phyloP scores from a whole-genome alignment of 202 grass and related monocot genomes.

The Brachypodium distachyon region DNA sequence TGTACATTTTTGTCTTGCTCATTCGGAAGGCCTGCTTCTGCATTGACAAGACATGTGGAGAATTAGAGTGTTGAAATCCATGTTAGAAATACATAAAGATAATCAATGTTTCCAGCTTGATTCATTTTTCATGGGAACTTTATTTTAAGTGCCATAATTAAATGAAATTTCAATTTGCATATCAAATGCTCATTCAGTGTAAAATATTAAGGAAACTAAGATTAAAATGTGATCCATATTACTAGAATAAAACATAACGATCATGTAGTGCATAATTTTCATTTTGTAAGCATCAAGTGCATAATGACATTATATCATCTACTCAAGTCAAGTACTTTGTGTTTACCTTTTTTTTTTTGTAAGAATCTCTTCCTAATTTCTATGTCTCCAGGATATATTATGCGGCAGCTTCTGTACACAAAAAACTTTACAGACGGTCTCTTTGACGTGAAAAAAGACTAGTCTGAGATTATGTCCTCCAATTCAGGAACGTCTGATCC shows the following conservation, averaged over 20 bases:
- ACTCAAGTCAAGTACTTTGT: neutral
- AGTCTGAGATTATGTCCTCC: conserved; percentile 62
- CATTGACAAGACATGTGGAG: conserved; percentile 1
- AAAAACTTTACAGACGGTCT: neutral
- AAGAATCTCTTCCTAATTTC: conserved; percentile 19
- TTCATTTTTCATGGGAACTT: neutral
- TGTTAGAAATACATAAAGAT: neutral
- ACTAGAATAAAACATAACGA: neutral
- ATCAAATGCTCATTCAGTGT: neutral
- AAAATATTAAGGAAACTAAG: neutral
- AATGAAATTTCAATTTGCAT: neutral
- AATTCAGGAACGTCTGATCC: conserved; percentile 42
- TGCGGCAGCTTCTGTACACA: conserved; percentile 12
- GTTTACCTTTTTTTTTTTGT: conserved; percentile 33
- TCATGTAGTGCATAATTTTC: neutral
- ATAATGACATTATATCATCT: neutral
- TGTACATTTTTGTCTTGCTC: conserved; percentile 54
- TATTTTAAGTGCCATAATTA: neutral
- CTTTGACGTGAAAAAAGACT: conserved; percentile 15
- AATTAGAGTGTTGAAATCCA: neutral
- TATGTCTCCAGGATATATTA: conserved; percentile 24
- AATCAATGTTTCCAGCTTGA: neutral
- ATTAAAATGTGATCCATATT: neutral
- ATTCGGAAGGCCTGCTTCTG: conserved; percentile 23
- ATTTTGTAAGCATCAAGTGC: neutral